Evolutionary conservation across 129 eudicot species (phyloP), one percentile per base, ranked within the genome.

Genomic region (Lonicera japonica): DNA sequence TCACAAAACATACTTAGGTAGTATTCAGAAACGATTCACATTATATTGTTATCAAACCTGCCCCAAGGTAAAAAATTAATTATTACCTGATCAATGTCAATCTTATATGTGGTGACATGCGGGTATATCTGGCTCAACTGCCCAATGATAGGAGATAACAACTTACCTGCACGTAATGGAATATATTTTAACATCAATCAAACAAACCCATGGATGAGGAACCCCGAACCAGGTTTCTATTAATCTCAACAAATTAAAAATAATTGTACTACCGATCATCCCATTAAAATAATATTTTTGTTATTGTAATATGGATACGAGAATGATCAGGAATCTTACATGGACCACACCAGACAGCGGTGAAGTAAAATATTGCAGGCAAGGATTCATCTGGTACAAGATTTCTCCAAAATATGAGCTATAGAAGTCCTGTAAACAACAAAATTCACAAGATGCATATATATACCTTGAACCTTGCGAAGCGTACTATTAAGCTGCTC

Each of bases 301-400:
- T 43, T 43, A 4, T 43, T 43, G 2, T 29, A 29, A 29, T 29
- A 29, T 29, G 36, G 16, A 51, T 21, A 25, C 17, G 24, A 24
- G 58, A n/a, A 14, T 25, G 62, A 24, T 17, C 9, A 17, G 25
- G 53, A 55, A 24, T 48, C 97, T 86, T 81, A 90, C 97, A 90
- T 55, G 97, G 97, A 25, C 90, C 90, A 69, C 97, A 90, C 97
- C 97, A 90, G 73, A 71, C 95, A 1, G 97, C 97, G 52, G 97
- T 90, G 62, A 86, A 90, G 85, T 90, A 90, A 81, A 86, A 86
- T 76, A 90, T 66, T 40, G 97, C 94, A 8, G 87, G 90, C 80
- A 79, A 78, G 11, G 92, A 81, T 76, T 90, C 92, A 83, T 90
- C 95, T 90, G 88, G 64, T 50, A 80, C 58, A 52, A 70, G 59